Conservation (phyloP, 2,329 filamentous ascomycete genomes). For the Exophiala lecanii-corni region DNA sequence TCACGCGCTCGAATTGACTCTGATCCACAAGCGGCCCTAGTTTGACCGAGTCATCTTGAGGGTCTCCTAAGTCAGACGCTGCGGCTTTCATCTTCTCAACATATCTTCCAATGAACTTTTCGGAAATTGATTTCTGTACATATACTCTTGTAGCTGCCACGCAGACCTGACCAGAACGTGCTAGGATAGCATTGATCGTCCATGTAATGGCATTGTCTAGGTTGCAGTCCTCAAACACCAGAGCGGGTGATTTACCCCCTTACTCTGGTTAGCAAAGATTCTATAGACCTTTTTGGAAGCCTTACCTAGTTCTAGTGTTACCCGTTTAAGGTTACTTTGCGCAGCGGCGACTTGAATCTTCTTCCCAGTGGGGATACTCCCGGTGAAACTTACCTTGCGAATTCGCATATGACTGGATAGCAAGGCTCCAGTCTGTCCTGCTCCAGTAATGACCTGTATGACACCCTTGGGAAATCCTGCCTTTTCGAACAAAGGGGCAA, state of each 20-base stretch:
- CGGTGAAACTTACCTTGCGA: conserved; percentile 56
- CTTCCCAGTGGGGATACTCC: conserved; percentile 57
- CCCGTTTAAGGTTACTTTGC: conserved; percentile 52
- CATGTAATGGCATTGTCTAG: conserved; percentile 35
- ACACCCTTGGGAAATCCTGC: conserved; percentile 53
- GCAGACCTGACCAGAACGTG: conserved; percentile 61
- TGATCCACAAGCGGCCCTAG: conserved; percentile 43
- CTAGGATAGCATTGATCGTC: conserved; percentile 58
- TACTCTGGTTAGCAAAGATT: too few species aligned
- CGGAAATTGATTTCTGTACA: conserved; percentile 57
- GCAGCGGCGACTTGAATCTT: conserved; percentile 52
- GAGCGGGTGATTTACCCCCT: conserved; percentile 39
- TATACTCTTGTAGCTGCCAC: conserved; percentile 60
- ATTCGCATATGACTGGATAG: conserved; percentile 58
- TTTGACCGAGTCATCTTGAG: conserved; percentile 56
- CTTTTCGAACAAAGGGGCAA: conserved; percentile 8
- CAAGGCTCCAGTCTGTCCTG: conserved; percentile 55
- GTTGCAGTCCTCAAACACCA: conserved; percentile 44
- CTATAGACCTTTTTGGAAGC: too few species aligned
- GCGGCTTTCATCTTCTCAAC: conserved; percentile 26
- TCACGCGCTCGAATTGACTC: conserved; percentile 39
- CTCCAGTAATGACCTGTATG: conserved; percentile 56
- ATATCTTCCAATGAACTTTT: conserved; percentile 55
- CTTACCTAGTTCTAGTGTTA: conserved; percentile 53
- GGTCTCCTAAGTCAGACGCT: conserved; percentile 61